These are phyloP conservation scores for Myriosclerotinia duriaeana DNA, from an alignment of 2,329 filamentous ascomycete genomes.

Conservation along the genomic window DNA sequence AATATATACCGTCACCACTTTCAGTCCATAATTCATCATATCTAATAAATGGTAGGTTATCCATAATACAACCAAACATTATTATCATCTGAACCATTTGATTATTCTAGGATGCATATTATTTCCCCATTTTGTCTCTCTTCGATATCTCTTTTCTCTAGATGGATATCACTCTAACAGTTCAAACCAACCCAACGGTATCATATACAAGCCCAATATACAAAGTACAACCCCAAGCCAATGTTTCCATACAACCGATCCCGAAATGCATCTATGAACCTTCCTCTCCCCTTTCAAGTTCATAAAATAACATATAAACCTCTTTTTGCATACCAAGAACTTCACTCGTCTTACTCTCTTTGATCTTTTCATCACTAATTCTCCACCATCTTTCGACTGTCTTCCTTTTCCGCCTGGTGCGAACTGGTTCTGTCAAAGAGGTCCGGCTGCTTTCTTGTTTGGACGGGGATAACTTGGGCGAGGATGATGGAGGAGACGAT, in stretches of 20 bases:
- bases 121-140: neutral
- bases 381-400: constrained; percentile 86
- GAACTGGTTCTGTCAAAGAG: constrained; percentile 25
- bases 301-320: constrained; percentile 95
- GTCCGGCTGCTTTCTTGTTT: constrained; percentile 14
- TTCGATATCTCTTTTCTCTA: neutral
- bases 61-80: neutral
- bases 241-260: neutral
- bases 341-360: constrained; percentile 88
- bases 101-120: neutral
- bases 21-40: too few relatives aligned
- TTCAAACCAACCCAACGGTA: neutral
- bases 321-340: constrained; percentile 92
- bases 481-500: constrained; percentile 25
- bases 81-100: neutral
- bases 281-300: constrained; percentile 54
- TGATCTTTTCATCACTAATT: constrained; percentile 95
- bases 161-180: neutral
- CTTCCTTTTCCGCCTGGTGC: constrained; percentile 57
- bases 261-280: constrained; percentile 20
- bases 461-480: constrained; percentile 21
- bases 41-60: too few relatives aligned
- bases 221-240: constrained; percentile 1
- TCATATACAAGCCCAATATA: constrained; percentile 20
- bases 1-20: neutral